Conservation (phyloP, 1,284 basidiomycete species). For the Ceratobasidium sp. region DNA sequence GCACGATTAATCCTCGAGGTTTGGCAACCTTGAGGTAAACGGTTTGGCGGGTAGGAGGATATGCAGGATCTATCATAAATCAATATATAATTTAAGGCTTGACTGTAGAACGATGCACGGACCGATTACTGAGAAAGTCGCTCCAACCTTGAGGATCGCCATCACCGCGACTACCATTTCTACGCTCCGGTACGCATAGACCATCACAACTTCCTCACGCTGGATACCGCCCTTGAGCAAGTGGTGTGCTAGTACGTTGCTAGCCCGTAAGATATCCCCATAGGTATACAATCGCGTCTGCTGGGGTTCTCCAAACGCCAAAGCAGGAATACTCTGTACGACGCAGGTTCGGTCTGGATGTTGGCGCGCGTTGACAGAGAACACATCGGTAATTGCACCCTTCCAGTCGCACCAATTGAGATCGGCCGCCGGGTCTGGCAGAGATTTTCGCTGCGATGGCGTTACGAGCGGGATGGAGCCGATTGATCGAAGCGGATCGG, state of each 20-base stretch:
- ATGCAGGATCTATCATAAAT: conserved; percentile 83
- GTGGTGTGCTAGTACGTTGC: conserved; percentile 93
- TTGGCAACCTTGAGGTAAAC: conserved; percentile 95
- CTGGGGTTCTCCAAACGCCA: conserved; percentile 58
- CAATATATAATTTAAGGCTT: conserved; percentile 16
- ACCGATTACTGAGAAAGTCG: conserved; percentile 98
- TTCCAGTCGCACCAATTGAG: conserved; percentile 98
- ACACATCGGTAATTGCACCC: conserved; percentile 94
- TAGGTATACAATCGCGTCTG: conserved; percentile 78
- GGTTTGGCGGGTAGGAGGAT: conserved; percentile 94
- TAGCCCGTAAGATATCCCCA: conserved; percentile 81
- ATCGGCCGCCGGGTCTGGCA: conserved; percentile 90
- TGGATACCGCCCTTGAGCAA: conserved; percentile 87
- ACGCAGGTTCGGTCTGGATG: conserved; percentile 86
- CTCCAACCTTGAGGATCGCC: conserved; percentile 96
- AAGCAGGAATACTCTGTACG: conserved; percentile 74
- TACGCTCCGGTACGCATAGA: conserved; percentile 97
- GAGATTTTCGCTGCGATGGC: conserved; percentile 70
- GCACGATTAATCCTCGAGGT: conserved; percentile 91
- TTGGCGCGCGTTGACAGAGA: conserved; percentile 81
- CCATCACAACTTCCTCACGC: conserved; percentile 97
- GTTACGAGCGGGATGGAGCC: conserved; percentile 87
- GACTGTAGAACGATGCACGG: conserved; percentile 51
- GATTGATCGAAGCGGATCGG: conserved; percentile 69
- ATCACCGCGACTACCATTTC: conserved; percentile 98